Percentiles rank a stretch among this genome's conserved stretches.
phyloP scores from a whole-genome alignment of 257 asterid species.

The Cruciata laevipes region DNA sequence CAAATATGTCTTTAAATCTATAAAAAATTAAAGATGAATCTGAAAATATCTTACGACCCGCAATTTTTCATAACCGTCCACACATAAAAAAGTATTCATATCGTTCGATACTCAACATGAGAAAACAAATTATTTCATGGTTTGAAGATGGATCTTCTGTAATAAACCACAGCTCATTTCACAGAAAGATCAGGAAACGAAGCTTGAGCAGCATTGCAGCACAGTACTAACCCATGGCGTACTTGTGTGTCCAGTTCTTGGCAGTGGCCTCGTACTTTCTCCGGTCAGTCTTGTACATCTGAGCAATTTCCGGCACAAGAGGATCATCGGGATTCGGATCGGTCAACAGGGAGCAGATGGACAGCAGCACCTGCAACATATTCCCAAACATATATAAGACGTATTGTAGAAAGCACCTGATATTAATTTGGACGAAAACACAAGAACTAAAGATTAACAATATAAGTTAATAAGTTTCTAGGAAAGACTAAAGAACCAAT shows the following conservation, averaged over 20 bases:
- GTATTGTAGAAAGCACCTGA: too few relatives aligned
- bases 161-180: background rate
- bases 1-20: background rate
- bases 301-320: constrained; percentile 81
- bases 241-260: constrained; percentile 76
- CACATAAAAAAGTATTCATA: too few relatives aligned
- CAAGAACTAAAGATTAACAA: too few relatives aligned
- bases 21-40: background rate
- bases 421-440: too few relatives aligned
- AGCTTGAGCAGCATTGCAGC: background rate
- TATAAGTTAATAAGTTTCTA: too few relatives aligned
- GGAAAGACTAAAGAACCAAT: background rate
- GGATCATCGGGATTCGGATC: constrained; percentile 91
- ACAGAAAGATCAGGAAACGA: background rate
- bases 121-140: background rate
- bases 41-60: background rate
- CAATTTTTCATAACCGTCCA: background rate
- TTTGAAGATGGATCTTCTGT: too few relatives aligned
- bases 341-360: constrained; percentile 71
- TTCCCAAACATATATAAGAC: background rate
- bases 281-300: constrained; percentile 61
- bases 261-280: constrained; percentile 68
- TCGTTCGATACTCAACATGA: too few relatives aligned
- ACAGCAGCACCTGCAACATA: constrained; percentile 51
- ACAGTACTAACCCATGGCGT: constrained; percentile 57